phyloP scores from a whole-genome alignment of 768 basidiomycete species.

The Calocera viscosa region DNA sequence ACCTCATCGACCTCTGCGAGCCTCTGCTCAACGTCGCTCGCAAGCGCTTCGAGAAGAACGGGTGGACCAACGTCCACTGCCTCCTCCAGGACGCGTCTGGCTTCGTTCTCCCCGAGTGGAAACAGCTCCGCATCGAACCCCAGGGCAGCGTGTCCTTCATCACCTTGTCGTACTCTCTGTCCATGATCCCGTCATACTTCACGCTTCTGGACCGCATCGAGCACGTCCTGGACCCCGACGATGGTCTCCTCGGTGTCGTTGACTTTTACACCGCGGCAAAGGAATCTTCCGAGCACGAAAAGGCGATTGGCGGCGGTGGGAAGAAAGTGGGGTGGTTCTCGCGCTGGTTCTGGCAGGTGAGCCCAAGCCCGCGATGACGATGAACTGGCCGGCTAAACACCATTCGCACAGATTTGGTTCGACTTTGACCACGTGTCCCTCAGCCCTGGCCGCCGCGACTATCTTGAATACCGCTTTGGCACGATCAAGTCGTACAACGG shows the following conservation, averaged over 20 bases:
- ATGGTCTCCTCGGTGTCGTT: constrained; percentile 51
- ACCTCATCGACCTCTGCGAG: constrained; percentile 61
- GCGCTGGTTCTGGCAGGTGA: constrained; percentile 67
- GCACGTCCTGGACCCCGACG: constrained; percentile 45
- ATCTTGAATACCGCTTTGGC: constrained; percentile 67
- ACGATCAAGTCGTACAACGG: constrained; percentile 64
- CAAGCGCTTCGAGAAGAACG: constrained; percentile 48
- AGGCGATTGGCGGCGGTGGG: constrained; percentile 49
- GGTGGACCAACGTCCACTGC: constrained; percentile 63
- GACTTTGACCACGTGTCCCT: constrained; percentile 33
- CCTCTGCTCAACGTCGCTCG: constrained; percentile 58
- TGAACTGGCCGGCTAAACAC: not conserved
- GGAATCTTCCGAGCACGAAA: constrained; percentile 43
- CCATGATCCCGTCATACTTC: constrained; percentile 49
- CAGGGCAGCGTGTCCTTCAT: constrained; percentile 42
- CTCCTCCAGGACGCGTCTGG: constrained; percentile 59
- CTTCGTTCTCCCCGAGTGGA: constrained; percentile 52
- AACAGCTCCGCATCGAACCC: constrained; percentile 36
- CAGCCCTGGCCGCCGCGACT: constrained; percentile 46
- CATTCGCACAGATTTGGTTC: constrained; percentile 32
- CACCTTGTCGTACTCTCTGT: constrained; percentile 34
- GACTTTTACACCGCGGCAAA: constrained; percentile 60
- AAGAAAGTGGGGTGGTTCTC: constrained; percentile 52
- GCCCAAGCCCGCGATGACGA: not conserved
- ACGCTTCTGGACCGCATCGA: constrained; percentile 56